phyloP scores from a whole-genome alignment of 2,329 filamentous ascomycete genomes.

The Apiospora hydei region DNA sequence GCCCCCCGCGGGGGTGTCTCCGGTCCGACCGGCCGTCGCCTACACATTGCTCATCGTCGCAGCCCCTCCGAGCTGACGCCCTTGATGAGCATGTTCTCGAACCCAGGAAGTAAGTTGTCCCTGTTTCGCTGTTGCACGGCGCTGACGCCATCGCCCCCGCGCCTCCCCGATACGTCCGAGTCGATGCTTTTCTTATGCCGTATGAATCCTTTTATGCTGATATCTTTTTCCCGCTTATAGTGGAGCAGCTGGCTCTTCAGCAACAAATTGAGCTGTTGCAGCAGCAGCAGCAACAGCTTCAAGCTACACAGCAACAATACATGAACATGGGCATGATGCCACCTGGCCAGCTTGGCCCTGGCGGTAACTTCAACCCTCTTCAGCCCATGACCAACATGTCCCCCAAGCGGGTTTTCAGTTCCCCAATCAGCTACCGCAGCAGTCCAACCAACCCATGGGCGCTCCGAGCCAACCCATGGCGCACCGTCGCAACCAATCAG shows the following conservation, averaged over 20 bases:
- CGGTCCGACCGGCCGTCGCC: conserved; percentile 84
- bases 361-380: conserved; percentile 76
- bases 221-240: conserved; percentile 51
- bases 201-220: conserved; percentile 33
- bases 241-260: conserved; percentile 97
- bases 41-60: conserved; percentile 96
- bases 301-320: conserved; percentile 96
- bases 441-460: conserved; percentile 75
- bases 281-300: conserved; percentile 97
- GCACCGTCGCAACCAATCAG: conserved; percentile 98
- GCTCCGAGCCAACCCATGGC: conserved; percentile 79
- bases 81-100: conserved; percentile 89
- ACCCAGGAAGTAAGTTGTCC: conserved; percentile 66
- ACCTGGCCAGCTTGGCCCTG: conserved; percentile 80
- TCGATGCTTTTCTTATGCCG: conserved; percentile 9
- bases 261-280: conserved; percentile 98
- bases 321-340: conserved; percentile 96
- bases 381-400: conserved; percentile 82
- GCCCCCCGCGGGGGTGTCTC: conserved; percentile 62
- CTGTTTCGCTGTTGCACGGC: conserved; percentile 15
- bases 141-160: not conserved
- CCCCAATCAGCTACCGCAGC: conserved; percentile 75
- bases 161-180: conserved; percentile 7
- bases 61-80: conserved; percentile 97
- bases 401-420: conserved; percentile 89